Base-by-base conservation (phyloP, 2,329 filamentous ascomycete genomes). In the Neoascochyta sp. region DNA sequence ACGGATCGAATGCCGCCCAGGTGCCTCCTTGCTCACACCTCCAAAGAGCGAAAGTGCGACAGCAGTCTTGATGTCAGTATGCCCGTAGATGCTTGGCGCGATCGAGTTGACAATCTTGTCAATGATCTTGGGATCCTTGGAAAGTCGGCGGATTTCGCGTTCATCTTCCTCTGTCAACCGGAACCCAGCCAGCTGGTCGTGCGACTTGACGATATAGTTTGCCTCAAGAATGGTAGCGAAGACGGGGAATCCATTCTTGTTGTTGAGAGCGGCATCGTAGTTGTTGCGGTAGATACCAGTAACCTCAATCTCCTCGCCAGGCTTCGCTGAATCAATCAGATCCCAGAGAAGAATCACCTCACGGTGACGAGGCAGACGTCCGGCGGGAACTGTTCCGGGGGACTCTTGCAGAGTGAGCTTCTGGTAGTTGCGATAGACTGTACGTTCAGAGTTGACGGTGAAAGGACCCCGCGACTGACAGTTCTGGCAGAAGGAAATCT, bases 271-370 rank as follows among this genome's bases (percentile, higher is more conserved):
- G 3, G 92, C 89, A 60, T 96, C 90, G 57, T 95, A 98, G 68
- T 93, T 96, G 71, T 98, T 98, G 51, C 88, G 83, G 68, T 98
- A 98, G 49, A 95, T 86, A 43, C 92, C 92, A 6, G 89, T 96
- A 7, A 98, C 81, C 57, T 98, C 92, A 34, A 98, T 89, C 60
- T 98, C 93, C 64, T 98, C 92, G 33, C 92, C 92, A 16, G 92
- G 92, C 68, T 98, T 98, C 22, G 90, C 90, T 43, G 79, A 86
- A 64, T 98, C 92, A 47, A 98, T 98, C 32, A 98, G 73, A 67
- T 98, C 92, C 79, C 92, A 96, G 3, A 98, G 78, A 9, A 98
- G 76, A 43, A 98, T 88, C 20, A 98, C 90, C 59, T 98, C 92
- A 30, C 92, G 80, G 57, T 92, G 86, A 32, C 93, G 83, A 3